These are phyloP conservation scores for Amylocystis lapponica DNA, from an alignment of 768 basidiomycete genomes.

Conservation along the genomic window DNA sequence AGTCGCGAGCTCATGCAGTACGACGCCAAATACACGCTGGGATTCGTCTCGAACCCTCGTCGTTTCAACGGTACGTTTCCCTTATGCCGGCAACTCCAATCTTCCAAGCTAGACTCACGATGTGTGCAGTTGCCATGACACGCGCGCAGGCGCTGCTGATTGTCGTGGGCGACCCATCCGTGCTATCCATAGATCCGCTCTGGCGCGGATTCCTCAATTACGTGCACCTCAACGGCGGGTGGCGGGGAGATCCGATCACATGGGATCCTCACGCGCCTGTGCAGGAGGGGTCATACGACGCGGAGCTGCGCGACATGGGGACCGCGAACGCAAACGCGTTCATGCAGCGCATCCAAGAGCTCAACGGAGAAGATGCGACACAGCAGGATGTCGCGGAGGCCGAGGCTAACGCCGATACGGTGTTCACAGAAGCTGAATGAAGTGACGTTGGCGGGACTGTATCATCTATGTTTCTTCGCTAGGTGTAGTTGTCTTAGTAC, in stretches of 20 bases:
- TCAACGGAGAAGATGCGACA: neutral
- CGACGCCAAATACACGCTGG: slow-evolving; percentile 22
- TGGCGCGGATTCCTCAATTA: slow-evolving; percentile 61
- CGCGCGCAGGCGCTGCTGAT: slow-evolving; percentile 56
- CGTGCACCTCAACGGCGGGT: slow-evolving; percentile 46
- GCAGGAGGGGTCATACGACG: slow-evolving; percentile 20
- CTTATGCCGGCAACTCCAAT: neutral
- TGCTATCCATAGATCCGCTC: slow-evolving; percentile 55
- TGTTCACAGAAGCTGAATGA: slow-evolving; percentile 5
- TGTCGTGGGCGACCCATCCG: slow-evolving; percentile 52
- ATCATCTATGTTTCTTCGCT: too few relatives aligned
- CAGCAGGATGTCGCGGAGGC: slow-evolving; percentile 8
- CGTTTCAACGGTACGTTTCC: slow-evolving; percentile 19
- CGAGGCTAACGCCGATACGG: slow-evolving; percentile 11
- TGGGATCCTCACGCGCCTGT: slow-evolving; percentile 44
- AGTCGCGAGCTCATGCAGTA: slow-evolving; percentile 19
- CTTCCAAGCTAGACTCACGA: neutral
- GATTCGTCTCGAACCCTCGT: slow-evolving; percentile 27
- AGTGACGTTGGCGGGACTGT: too few relatives aligned
- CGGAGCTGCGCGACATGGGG: slow-evolving; percentile 32
- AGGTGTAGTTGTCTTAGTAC: too few relatives aligned
- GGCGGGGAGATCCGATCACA: slow-evolving; percentile 42
- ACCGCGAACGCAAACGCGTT: slow-evolving; percentile 40
- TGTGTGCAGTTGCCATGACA: slow-evolving; percentile 49
- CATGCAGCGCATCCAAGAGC: slow-evolving; percentile 3